A percentile compares a stretch with the other conserved stretches of the same genome.
Conservation (phyloP, 306 rosid species). For the Aeschynomene evenia region DNA sequence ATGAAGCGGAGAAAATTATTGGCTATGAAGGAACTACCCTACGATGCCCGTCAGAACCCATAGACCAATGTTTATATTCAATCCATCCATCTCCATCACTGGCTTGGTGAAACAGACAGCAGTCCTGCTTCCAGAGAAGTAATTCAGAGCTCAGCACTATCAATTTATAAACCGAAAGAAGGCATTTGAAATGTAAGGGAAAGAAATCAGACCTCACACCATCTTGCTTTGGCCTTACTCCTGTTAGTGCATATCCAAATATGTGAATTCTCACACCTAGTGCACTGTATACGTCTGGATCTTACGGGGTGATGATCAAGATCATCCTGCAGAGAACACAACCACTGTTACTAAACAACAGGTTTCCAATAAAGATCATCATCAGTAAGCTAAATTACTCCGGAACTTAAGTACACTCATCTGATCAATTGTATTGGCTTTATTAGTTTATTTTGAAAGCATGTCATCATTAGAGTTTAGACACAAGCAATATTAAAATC, state of each 20-base stretch:
- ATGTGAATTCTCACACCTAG: slow-evolving; percentile 92
- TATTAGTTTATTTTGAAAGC: slow-evolving; percentile 13
- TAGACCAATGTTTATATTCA: slow-evolving; percentile 88
- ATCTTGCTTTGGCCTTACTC: slow-evolving; percentile 89
- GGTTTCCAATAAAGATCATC: background rate
- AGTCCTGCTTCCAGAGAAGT: slow-evolving; percentile 64
- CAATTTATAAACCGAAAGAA: too few relatives aligned
- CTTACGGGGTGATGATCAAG: slow-evolving; percentile 76
- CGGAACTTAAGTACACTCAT: background rate
- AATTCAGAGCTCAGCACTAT: slow-evolving; percentile 20
- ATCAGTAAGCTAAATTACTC: slow-evolving; percentile 1
- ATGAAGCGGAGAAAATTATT: background rate
- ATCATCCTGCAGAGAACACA: slow-evolving; percentile 53
- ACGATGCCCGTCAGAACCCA: slow-evolving; percentile 75
- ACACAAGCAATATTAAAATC: slow-evolving; percentile 9
- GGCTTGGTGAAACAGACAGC: slow-evolving; percentile 98
- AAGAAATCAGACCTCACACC: slow-evolving; percentile 84
- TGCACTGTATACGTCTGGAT: slow-evolving; percentile 93
- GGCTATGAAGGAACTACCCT: slow-evolving; percentile 47
- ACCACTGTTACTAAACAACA: slow-evolving; percentile 22
- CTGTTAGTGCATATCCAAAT: slow-evolving; percentile 98
- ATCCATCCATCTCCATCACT: slow-evolving; percentile 99
- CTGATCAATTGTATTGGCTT: background rate
- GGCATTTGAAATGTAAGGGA: background rate
- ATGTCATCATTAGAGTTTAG: slow-evolving; percentile 5